These are phyloP conservation scores for Gracilariopsis chorda DNA, from an alignment of 23 red algal genomes.

Conservation along the genomic window DNA sequence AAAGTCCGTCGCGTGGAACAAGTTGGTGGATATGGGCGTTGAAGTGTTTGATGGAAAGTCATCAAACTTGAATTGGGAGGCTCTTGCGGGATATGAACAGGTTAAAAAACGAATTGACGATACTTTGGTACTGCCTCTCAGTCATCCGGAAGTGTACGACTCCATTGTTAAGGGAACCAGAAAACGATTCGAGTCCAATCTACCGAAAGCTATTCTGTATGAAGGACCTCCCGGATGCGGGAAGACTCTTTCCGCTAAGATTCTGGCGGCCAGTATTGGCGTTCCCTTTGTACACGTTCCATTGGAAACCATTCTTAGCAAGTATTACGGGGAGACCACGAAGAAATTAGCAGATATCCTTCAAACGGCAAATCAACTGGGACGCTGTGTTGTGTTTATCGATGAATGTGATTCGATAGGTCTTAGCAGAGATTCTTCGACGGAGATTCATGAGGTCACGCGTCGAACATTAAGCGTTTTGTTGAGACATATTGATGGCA, in stretches of 20 bases:
- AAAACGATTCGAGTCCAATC: slow-evolving; percentile 60
- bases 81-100: slow-evolving; percentile 89
- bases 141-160: slow-evolving; percentile 93
- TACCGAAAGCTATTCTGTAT: slow-evolving; percentile 86
- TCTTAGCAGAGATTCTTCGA: slow-evolving; percentile 61
- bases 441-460: slow-evolving; percentile 90
- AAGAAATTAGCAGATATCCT: slow-evolving; percentile 86
- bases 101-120: slow-evolving; percentile 83
- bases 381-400: slow-evolving; percentile 77
- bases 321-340: slow-evolving; percentile 89
- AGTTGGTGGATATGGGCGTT: slow-evolving; percentile 60
- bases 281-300: slow-evolving; percentile 88
- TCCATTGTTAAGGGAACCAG: slow-evolving; percentile 72
- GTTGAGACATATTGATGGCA: slow-evolving; percentile 86
- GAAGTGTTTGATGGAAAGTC: slow-evolving; percentile 45
- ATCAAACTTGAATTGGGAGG: slow-evolving; percentile 60
- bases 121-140: slow-evolving; percentile 73
- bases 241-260: slow-evolving; percentile 80
- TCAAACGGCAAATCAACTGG: slow-evolving; percentile 66
- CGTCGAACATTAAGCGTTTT: slow-evolving; percentile 82
- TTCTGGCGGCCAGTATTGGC: slow-evolving; percentile 77
- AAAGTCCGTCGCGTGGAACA: slow-evolving; percentile 15
- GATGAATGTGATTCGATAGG: slow-evolving; percentile 93
- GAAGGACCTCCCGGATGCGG: slow-evolving; percentile 92
- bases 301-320: slow-evolving; percentile 77